Conservation (phyloP, 2,329 filamentous ascomycete species). For the Zymoseptoria crescenta region DNA sequence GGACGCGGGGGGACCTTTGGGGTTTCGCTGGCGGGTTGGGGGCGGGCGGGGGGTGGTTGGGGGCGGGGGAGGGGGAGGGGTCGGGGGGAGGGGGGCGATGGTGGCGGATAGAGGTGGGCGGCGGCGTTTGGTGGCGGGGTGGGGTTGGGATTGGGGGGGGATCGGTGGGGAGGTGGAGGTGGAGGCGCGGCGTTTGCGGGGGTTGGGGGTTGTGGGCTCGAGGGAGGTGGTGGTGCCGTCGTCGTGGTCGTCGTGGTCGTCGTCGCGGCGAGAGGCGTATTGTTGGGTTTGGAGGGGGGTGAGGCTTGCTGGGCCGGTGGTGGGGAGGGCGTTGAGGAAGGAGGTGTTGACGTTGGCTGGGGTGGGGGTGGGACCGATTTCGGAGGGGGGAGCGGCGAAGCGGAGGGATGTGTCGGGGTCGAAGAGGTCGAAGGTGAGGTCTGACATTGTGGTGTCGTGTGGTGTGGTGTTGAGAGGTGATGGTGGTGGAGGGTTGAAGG, state of each 20-base stretch:
- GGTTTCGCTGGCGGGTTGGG: constrained; percentile 1
- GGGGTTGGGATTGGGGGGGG: too few species aligned
- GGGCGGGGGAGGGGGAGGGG: too few species aligned
- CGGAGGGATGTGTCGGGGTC: not conserved
- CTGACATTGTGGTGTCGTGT: not conserved
- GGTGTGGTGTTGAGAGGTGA: too few species aligned
- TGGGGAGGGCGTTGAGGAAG: not conserved
- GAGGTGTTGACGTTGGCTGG: not conserved
- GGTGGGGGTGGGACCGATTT: not conserved
- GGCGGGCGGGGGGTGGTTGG: not conserved
- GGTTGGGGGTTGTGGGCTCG: not conserved
- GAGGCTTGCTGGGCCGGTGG: not conserved
- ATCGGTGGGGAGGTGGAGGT: not conserved
- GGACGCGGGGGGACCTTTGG: constrained; percentile 7
- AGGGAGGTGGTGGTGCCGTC: too few species aligned
- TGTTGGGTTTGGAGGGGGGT: not conserved
- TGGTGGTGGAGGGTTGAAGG: not conserved
- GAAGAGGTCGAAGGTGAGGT: not conserved
- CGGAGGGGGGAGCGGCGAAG: not conserved
- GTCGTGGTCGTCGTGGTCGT: too few species aligned
- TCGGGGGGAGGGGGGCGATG: not conserved
- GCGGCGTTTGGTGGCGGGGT: not conserved
- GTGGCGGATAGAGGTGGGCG: not conserved
- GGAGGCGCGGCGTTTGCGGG: not conserved
- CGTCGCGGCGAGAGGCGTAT: not conserved